A percentile compares a stretch with the other conserved stretches of the same genome.
phyloP scores from a whole-genome alignment of 768 basidiomycete genomes.

The Psilocybe subaeruginosa region DNA sequence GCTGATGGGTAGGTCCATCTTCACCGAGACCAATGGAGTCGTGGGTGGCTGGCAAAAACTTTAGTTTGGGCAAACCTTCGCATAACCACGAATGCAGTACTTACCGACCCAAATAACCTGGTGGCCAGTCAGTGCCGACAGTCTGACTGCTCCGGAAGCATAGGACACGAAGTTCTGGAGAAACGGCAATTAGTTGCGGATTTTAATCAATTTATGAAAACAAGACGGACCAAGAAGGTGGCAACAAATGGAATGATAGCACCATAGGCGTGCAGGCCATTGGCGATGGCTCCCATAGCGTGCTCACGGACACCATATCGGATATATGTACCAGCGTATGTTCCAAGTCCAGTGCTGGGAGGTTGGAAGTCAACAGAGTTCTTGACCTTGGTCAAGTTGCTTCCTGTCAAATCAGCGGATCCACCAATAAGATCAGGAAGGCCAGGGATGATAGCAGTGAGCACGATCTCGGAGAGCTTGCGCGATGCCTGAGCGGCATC shows the following conservation, averaged over 20 bases:
- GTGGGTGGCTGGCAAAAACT: constrained; percentile 69
- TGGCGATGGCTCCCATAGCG: constrained; percentile 95
- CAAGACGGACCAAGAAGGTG: constrained; percentile 77
- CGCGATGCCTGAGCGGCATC: constrained; percentile 90
- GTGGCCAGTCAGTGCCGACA: constrained; percentile 87
- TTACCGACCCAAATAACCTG: constrained; percentile 93
- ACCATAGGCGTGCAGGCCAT: constrained; percentile 89
- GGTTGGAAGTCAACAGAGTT: constrained; percentile 89
- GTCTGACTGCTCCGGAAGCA: constrained; percentile 88
- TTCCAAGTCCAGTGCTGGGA: constrained; percentile 81
- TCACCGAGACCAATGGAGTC: constrained; percentile 93
- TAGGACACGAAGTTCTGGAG: constrained; percentile 90
- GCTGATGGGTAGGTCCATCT: constrained; percentile 96
- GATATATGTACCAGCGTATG: constrained; percentile 87
- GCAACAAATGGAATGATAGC: constrained; percentile 89
- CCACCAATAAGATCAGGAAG: constrained; percentile 90
- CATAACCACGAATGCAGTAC: constrained; percentile 28
- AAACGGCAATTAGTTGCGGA: constrained; percentile 12
- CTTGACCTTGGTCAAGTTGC: constrained; percentile 90
- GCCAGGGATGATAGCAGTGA: constrained; percentile 71
- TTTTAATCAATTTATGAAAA: neutral
- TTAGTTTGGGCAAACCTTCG: neutral
- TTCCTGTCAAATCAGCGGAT: constrained; percentile 91
- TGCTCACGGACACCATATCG: constrained; percentile 98
- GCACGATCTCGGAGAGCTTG: constrained; percentile 89